phyloP scores from a whole-genome alignment of 352 stramenopile species.

The Plasmopara viticola region DNA sequence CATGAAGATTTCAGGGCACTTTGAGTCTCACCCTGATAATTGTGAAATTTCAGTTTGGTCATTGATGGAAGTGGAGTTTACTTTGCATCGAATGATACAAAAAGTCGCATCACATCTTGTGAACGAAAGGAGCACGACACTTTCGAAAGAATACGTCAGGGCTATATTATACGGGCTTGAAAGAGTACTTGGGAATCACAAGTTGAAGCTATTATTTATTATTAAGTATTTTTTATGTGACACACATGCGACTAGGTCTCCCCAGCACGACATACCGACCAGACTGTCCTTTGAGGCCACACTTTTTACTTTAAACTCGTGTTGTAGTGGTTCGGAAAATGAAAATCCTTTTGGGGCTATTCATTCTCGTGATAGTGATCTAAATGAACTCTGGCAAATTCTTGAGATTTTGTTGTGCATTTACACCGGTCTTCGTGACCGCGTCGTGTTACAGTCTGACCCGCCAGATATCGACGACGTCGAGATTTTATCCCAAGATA shows the following conservation, averaged over 20 bases:
- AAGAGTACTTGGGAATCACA: slow-evolving; percentile 29
- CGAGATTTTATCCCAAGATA: background rate
- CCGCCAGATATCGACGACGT: background rate
- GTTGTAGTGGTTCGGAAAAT: slow-evolving; percentile 15
- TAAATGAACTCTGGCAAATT: slow-evolving; percentile 12
- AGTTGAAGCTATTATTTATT: slow-evolving; percentile 14
- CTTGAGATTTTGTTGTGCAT: slow-evolving; percentile 31
- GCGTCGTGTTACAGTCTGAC: slow-evolving; percentile 6
- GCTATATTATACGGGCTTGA: slow-evolving; percentile 26
- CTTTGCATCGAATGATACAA: slow-evolving; percentile 39
- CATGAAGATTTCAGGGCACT: background rate
- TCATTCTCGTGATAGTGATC: slow-evolving; percentile 4
- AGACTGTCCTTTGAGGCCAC: slow-evolving; percentile 36
- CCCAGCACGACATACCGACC: background rate
- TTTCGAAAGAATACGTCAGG: slow-evolving; percentile 36
- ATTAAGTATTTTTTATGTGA: slow-evolving; percentile 15
- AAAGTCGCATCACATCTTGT: slow-evolving; percentile 25
- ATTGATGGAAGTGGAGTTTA: slow-evolving; percentile 53
- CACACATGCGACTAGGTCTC: background rate
- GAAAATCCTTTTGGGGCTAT: slow-evolving; percentile 11
- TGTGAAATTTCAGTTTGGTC: slow-evolving; percentile 33
- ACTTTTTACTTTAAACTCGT: slow-evolving; percentile 36
- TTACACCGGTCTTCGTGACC: slow-evolving; percentile 31
- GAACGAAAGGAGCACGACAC: slow-evolving; percentile 23
- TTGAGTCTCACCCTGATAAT: slow-evolving; percentile 6